These are phyloP conservation scores for Kodamaea sp. DNA, from an alignment of 1,139 yeast species.

Conservation along the genomic window DNA sequence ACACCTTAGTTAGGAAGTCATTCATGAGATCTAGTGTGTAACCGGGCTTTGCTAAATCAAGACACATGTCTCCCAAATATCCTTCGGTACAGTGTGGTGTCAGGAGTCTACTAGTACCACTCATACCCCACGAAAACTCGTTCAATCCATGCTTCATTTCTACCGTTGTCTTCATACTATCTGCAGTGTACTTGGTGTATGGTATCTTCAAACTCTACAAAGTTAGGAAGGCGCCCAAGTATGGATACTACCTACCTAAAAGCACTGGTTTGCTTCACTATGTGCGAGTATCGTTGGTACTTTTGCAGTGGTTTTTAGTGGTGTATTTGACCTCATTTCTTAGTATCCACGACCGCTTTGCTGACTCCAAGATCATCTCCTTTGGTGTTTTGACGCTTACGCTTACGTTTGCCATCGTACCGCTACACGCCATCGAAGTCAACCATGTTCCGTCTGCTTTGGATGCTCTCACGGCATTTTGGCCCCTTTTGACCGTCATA, in stretches of 20 bases:
- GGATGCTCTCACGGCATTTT: conserved; percentile 38
- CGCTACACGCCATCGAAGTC: conserved; percentile 44
- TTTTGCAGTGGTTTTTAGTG: conserved; percentile 27
- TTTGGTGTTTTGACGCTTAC: conserved; percentile 20
- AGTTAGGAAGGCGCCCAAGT: conserved; percentile 12
- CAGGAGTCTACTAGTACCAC: conserved; percentile 9
- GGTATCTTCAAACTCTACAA: conserved; percentile 30
- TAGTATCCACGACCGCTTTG: conserved; percentile 24
- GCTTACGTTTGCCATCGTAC: conserved; percentile 26
- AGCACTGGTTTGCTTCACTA: conserved; percentile 33
- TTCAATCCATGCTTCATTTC: conserved; percentile 59
- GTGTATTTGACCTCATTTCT: conserved; percentile 19
- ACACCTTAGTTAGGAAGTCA: no score
- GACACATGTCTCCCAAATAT: no score
- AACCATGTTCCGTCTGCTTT: conserved; percentile 32
- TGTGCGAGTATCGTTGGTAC: conserved; percentile 28
- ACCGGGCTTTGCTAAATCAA: no score
- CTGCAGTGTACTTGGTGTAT: conserved; percentile 15
- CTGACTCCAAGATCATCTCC: conserved; percentile 24
- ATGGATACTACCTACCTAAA: conserved; percentile 25
- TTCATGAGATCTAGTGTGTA: no score
- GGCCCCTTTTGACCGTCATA: conserved; percentile 37
- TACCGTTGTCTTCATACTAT: conserved; percentile 18
- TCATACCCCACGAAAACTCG: conserved; percentile 44
- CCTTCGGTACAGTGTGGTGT: conserved; percentile 10